Evolutionary conservation across 805 yeast genomes (phyloP).

Genomic region (Teunomyces funiuensis): DNA sequence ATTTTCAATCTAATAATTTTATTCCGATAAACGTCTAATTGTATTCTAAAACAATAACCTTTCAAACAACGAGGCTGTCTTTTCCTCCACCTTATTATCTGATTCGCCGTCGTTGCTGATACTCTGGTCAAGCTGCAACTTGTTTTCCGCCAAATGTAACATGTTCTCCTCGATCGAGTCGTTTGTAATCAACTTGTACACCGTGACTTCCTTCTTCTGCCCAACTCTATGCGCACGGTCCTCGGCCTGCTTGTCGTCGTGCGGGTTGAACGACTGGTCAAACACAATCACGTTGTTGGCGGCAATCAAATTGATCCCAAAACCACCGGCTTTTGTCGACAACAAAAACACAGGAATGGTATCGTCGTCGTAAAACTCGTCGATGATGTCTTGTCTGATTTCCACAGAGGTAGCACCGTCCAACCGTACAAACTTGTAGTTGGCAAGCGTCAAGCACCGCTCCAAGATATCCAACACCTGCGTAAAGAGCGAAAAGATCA

Average conservation of each 20-base stretch:
- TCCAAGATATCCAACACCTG: slow-evolving; percentile 90
- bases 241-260: slow-evolving; percentile 97
- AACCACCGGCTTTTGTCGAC: slow-evolving; percentile 98
- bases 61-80: slow-evolving; percentile 53
- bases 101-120: slow-evolving; percentile 44
- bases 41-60: slow-evolving; percentile 44
- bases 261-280: slow-evolving; percentile 96
- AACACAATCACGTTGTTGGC: slow-evolving; percentile 90
- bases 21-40: too few species aligned
- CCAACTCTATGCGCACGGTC: slow-evolving; percentile 99
- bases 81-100: slow-evolving; percentile 49
- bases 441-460: slow-evolving; percentile 59
- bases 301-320: slow-evolving; percentile 94
- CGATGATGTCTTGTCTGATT: slow-evolving; percentile 87
- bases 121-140: slow-evolving; percentile 78
- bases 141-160: slow-evolving; percentile 80
- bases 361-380: slow-evolving; percentile 78
- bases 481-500: slow-evolving; percentile 89
- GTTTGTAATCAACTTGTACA: slow-evolving; percentile 68
- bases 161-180: slow-evolving; percentile 89
- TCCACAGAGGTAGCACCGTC: slow-evolving; percentile 97
- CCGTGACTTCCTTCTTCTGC: slow-evolving; percentile 80
- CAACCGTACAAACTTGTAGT: slow-evolving; percentile 72
- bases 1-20: too few species aligned
- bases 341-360: slow-evolving; percentile 82